Evolutionary conservation across 495 filamentous ascomycete species (phyloP).

Genomic region (Patellaria atrata): DNA sequence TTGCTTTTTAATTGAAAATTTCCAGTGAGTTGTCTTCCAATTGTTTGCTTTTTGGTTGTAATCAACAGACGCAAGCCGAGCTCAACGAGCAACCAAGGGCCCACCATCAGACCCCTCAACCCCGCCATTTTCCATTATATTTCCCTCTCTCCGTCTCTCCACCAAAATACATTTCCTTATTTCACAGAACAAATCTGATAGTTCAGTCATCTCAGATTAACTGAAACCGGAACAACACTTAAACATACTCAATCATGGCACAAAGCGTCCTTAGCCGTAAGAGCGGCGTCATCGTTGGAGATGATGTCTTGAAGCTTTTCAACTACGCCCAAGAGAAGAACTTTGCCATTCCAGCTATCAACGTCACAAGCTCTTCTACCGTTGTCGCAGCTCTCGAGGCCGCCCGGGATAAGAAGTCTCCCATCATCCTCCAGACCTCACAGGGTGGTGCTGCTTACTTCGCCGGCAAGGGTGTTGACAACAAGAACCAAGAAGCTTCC

Average conservation of each 20-base stretch:
- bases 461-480: slow-evolving; percentile 49
- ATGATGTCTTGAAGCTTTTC: slow-evolving; percentile 50
- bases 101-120: too few relatives aligned
- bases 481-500: slow-evolving; percentile 72
- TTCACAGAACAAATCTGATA: too few relatives aligned
- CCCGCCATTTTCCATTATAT: too few relatives aligned
- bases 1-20: too few relatives aligned
- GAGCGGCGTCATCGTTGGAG: slow-evolving; percentile 73
- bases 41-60: too few relatives aligned
- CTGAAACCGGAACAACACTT: slow-evolving; percentile 3
- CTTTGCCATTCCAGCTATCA: slow-evolving; percentile 1
- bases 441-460: slow-evolving; percentile 29
- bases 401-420: slow-evolving; percentile 72
- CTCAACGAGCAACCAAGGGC: too few relatives aligned
- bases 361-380: not conserved
- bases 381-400: slow-evolving; percentile 60
- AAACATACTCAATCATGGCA: not conserved
- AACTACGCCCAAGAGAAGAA: slow-evolving; percentile 7
- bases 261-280: slow-evolving; percentile 60
- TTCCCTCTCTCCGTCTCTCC: too few relatives aligned
- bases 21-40: too few relatives aligned
- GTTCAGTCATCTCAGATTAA: too few relatives aligned
- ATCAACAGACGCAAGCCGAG: too few relatives aligned
- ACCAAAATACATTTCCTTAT: too few relatives aligned
- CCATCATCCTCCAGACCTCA: slow-evolving; percentile 81